Base-by-base conservation (phyloP, 352 stramenopile genomes). In the Phytophthora ohioensis region DNA sequence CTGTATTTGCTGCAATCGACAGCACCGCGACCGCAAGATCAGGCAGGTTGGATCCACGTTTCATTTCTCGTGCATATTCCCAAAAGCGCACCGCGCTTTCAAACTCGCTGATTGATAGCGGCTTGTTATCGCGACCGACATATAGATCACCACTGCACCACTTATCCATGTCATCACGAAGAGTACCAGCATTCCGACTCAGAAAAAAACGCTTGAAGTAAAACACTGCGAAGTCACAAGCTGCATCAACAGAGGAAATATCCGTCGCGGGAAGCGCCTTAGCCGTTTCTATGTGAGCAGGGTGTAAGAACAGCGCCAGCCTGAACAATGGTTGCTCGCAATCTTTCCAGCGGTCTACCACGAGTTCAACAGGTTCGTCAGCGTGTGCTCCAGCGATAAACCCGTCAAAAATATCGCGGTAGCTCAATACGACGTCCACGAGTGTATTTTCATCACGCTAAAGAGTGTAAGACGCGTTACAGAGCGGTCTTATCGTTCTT, bases 251-350 rank as follows among this genome's bases (percentile, higher is more conserved):
- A 2, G 32, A 36, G 27, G 43, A 47, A 46, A 55, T n/a, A 13
- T 10, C n/a, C 15, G 3, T 46, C 5, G 10, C n/a, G 3, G 47
- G 58, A 27, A 67, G 36, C 2, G 58, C 42, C 11, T 17, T 42
- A 4, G 47, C 58, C 27, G 11, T 38, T 2, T 67, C 47, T 6
- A 53, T 10, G 52, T 61, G 54, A 17, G 9, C 17, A 54, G 49
- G 51, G 17, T 56, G 59, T 11, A 67, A 27, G 13, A n/a, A 56
- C 7, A 70, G 30, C 34, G 63, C 45, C 30, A 70, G 35, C 17
- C 64, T 47, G 17, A 55, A 54, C 41, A 64, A 34, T 4, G 53
- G 63, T 6, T 64, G 53, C 1, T 70, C 63, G 43, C 63, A 70
- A 31, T 51, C 21, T 5, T 36, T 46, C 63, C 43, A 70, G 1